phyloP scores from a whole-genome alignment of 2,329 filamentous ascomycete genomes.

The Aschersonia sp. region DNA sequence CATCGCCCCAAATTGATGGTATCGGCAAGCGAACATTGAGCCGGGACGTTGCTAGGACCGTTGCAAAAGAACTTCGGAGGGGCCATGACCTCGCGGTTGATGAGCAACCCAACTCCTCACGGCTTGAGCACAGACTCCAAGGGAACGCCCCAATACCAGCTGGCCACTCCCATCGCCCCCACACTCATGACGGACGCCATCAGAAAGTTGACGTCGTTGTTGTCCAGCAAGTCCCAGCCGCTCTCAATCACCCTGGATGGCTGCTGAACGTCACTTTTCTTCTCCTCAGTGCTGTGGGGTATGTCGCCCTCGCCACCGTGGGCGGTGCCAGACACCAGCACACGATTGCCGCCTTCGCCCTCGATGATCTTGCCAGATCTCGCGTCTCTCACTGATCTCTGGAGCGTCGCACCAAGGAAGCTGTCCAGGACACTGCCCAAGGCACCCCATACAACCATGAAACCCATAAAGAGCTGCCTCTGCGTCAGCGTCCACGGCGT shows the following conservation, averaged over 20 bases:
- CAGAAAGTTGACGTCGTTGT: slow-evolving; percentile 87
- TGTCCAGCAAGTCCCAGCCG: slow-evolving; percentile 66
- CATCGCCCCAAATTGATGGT: too few relatives aligned
- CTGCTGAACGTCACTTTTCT: slow-evolving; percentile 34
- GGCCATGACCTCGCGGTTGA: background rate
- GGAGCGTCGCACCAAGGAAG: slow-evolving; percentile 68
- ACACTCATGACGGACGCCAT: slow-evolving; percentile 79
- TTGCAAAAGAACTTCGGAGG: too few relatives aligned
- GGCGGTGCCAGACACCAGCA: slow-evolving; percentile 28
- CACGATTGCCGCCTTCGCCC: slow-evolving; percentile 57
- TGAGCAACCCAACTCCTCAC: background rate
- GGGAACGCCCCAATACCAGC: slow-evolving; percentile 45
- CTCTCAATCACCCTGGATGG: slow-evolving; percentile 52
- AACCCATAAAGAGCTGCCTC: slow-evolving; percentile 32
- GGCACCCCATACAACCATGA: slow-evolving; percentile 57
- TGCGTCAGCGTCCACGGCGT: slow-evolving; percentile 32
- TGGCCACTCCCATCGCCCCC: slow-evolving; percentile 53
- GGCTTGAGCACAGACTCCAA: slow-evolving; percentile 17
- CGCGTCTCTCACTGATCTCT: slow-evolving; percentile 75
- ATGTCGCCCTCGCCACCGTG: slow-evolving; percentile 27
- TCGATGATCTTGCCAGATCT: slow-evolving; percentile 80
- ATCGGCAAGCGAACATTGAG: too few relatives aligned
- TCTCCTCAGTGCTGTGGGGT: slow-evolving; percentile 10
- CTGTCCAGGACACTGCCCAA: slow-evolving; percentile 79
- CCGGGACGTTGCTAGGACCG: too few relatives aligned